Evolutionary conservation across 192 early-diverging fungal species (phyloP), one percentile per base, ranked within the genome.

Genomic region (Linnemannia zychae): DNA sequence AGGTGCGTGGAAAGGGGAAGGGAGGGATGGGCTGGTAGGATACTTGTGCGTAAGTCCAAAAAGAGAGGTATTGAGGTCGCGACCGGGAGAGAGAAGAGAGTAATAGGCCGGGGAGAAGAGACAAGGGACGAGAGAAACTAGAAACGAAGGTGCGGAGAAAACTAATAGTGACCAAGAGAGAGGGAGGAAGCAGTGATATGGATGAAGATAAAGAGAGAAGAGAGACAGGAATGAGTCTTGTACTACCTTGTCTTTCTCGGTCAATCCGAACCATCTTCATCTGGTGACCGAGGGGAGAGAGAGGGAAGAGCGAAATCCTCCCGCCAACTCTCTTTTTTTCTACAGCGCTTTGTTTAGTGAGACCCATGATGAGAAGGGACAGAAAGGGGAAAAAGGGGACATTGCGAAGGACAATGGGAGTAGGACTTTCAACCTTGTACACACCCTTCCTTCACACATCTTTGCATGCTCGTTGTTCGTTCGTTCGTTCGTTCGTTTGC

Each of bases 251-350:
- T 44, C 40, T 44, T 44, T 44, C 40, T 44, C 40, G 40, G 40
- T 44, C 40, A 44, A 44, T 44, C 40, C 40, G 40, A 44, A 9
- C 9, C 40, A 44, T 44, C 40, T 44, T 44, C 40, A 44, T 44
- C 40, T 44, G 40, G 9, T 44, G 40, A 44, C 40, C 40, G 40
- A 44, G 40, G 40, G 40, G 40, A 44, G 40, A 44, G 40, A 44
- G 9, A 31, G 12, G 28, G 24, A 22, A 31, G 28, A 60, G 28
- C 12, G n/a, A 7, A n/a, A 6, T 44, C 40, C 40, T 15, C 28
- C 28, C 57, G 57, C 57, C 57, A 63, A 63, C 28, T 63, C 57
- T 31, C 57, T 63, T 63, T 31, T 28, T 63, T 63, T 31, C 57
- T 63, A 63, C 57, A 63, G 31, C 24, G 24, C 24, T 28, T 2